Base-by-base conservation (phyloP, 495 filamentous ascomycete species). In the Tuber melanosporum region DNA sequence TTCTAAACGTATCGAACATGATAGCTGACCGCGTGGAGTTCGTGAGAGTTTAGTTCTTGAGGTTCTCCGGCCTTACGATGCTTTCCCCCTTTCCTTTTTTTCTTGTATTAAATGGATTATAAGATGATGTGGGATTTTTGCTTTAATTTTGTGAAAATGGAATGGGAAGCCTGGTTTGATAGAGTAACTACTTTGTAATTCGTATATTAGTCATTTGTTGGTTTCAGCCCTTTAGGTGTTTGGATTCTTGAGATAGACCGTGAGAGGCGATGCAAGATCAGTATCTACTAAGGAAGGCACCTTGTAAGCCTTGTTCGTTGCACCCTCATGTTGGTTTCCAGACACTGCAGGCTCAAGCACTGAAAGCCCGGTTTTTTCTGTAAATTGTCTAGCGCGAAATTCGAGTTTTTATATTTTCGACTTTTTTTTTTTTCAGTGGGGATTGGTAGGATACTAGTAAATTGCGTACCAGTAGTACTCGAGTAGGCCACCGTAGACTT, bases 11-110 rank as follows among this genome's bases (percentile, higher is more conserved):
- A 36, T 66, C 4, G 14, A 17, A 66, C 57, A 66, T 66, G 17
- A 0, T 8, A 14, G 15, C 57, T 66, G 32, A 66, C 77, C 73
- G 78, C 52, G 79, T 76, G 72, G 66, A 84, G 36, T 12, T 66
- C 57, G 1, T 66, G 15, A 66, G n/a, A 36, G 36, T 14, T 66
- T 62, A 32, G 26, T 62, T 62, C 10, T 15, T 36, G 14, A 36
- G 26, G 26, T 15, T 7, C 57, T 19, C 32, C 26, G 32, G 57
- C 26, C 57, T 6, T 7, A 7, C 2, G 26, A 12, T 26, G 4
- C 15, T n/a, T 32, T 49, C 2, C 8, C 32, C 32, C 32, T 62
- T 14, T 62, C 10, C 4, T 26, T 12, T 9, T 10, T 14, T 1
- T 6, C 36, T 36, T 17, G 26, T 66, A 17, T 36, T 36, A 66